Conservation (phyloP, 2,329 filamentous ascomycete genomes). For the Trichoderma atrobrunneum region DNA sequence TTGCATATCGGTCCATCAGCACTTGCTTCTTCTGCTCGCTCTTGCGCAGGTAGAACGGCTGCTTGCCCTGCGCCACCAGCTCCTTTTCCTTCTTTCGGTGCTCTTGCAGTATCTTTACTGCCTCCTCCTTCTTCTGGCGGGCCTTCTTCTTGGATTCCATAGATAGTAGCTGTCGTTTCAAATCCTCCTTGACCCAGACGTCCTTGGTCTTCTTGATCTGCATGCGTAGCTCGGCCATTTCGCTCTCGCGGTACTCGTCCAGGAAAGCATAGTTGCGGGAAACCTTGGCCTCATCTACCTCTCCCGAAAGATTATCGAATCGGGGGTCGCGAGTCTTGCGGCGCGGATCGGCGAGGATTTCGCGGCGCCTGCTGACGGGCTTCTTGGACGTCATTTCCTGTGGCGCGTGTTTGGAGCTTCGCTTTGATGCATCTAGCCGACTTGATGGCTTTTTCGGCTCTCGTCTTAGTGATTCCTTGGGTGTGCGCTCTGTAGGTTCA, state of each 20-base stretch:
- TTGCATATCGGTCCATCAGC: constrained; percentile 73
- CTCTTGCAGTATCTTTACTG: constrained; percentile 65
- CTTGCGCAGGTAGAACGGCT: constrained; percentile 90
- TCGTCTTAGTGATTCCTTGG: background rate
- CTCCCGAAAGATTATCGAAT: constrained; percentile 66
- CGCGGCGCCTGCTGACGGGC: constrained; percentile 76
- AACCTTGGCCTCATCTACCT: constrained; percentile 55
- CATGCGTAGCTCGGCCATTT: constrained; percentile 71
- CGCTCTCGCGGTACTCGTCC: constrained; percentile 78
- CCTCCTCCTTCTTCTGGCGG: constrained; percentile 65
- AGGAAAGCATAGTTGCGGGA: constrained; percentile 82
- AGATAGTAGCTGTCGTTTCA: constrained; percentile 71
- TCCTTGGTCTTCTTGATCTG: constrained; percentile 67
- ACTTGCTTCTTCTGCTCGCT: constrained; percentile 86
- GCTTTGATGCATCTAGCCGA: constrained; percentile 31
- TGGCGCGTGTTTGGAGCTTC: constrained; percentile 82
- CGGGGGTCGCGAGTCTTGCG: constrained; percentile 78
- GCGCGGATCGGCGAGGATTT: constrained; percentile 57
- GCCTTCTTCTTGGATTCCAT: constrained; percentile 78
- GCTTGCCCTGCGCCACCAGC: constrained; percentile 81
- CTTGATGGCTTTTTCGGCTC: background rate
- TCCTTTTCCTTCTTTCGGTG: constrained; percentile 84
- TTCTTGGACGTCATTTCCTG: constrained; percentile 77
- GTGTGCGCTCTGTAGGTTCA: constrained; percentile 27
- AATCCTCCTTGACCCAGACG: constrained; percentile 59